phyloP scores from a whole-genome alignment of 2,329 filamentous ascomycete genomes.

The Coniosporium tulheliwenetii region DNA sequence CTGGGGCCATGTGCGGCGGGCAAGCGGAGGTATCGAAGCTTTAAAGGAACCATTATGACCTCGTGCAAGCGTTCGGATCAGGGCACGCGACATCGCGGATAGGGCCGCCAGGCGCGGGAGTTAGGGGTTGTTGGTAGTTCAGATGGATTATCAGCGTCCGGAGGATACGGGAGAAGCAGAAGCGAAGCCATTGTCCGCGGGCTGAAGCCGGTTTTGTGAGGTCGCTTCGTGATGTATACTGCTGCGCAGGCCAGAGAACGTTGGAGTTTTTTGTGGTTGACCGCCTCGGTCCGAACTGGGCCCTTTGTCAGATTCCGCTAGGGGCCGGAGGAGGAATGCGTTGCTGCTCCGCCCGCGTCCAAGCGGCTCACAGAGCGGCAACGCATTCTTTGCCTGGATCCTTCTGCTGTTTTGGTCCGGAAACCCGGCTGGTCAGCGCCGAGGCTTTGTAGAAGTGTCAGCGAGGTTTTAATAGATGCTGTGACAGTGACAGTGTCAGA shows the following conservation, averaged over 20 bases:
- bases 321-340: too few species aligned
- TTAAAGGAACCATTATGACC: not conserved
- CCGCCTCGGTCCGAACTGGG: too few species aligned
- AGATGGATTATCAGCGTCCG: slow-evolving; percentile 1
- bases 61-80: slow-evolving; percentile 6
- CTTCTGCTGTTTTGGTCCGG: too few species aligned
- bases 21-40: not conserved
- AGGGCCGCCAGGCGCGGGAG: slow-evolving; percentile 2
- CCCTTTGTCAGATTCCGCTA: too few species aligned
- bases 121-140: slow-evolving; percentile 1
- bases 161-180: not conserved
- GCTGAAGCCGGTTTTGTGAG: slow-evolving; percentile 10
- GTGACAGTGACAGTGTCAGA: too few species aligned
- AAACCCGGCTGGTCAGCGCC: too few species aligned
- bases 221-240: slow-evolving; percentile 15
- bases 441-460: too few species aligned
- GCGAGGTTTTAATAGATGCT: too few species aligned
- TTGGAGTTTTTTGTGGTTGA: not conserved
- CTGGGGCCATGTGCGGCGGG: not conserved
- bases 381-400: too few species aligned
- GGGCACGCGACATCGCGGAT: slow-evolving; percentile 16
- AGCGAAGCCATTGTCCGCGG: slow-evolving; percentile 11
- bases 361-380: too few species aligned
- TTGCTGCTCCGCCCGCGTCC: too few species aligned
- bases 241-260: slow-evolving; percentile 13